phyloP scores from a whole-genome alignment of 2,329 filamentous ascomycete genomes.

The Fusarium verrucosum region DNA sequence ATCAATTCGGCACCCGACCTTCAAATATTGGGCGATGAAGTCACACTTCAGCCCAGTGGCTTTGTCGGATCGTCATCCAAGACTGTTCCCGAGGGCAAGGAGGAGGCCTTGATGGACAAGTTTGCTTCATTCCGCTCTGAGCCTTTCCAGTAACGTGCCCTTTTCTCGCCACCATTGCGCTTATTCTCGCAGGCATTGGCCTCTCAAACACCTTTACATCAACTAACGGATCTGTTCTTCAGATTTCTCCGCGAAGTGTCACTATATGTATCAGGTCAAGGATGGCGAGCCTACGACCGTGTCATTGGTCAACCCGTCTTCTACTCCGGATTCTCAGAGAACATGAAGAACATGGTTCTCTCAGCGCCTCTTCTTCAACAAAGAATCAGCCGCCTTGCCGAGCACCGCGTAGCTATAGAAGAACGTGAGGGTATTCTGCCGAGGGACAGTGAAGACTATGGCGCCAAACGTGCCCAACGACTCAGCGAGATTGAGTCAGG shows the following conservation, averaged over 20 bases:
- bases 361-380: conserved; percentile 76
- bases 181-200: background rate
- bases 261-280: conserved; percentile 89
- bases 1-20: conserved; percentile 73
- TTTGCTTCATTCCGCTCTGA: conserved; percentile 86
- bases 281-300: conserved; percentile 94
- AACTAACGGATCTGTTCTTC: conserved; percentile 33
- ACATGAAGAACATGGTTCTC: conserved; percentile 83
- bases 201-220: background rate
- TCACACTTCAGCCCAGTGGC: conserved; percentile 78
- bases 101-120: conserved; percentile 78
- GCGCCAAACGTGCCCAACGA: conserved; percentile 60
- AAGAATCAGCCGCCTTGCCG: conserved; percentile 80
- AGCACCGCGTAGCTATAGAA: conserved; percentile 78
- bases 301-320: conserved; percentile 92
- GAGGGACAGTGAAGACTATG: conserved; percentile 63
- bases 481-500: conserved; percentile 74
- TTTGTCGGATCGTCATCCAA: conserved; percentile 62
- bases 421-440: conserved; percentile 76
- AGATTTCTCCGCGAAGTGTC: conserved; percentile 94
- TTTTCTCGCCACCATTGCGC: background rate
- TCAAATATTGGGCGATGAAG: conserved; percentile 77
- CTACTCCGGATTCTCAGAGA: conserved; percentile 89
- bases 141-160: conserved; percentile 62
- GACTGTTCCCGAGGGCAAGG: conserved; percentile 61